phyloP scores from a whole-genome alignment of 208 protist genomes.

The Acanthamoeba sp. region DNA sequence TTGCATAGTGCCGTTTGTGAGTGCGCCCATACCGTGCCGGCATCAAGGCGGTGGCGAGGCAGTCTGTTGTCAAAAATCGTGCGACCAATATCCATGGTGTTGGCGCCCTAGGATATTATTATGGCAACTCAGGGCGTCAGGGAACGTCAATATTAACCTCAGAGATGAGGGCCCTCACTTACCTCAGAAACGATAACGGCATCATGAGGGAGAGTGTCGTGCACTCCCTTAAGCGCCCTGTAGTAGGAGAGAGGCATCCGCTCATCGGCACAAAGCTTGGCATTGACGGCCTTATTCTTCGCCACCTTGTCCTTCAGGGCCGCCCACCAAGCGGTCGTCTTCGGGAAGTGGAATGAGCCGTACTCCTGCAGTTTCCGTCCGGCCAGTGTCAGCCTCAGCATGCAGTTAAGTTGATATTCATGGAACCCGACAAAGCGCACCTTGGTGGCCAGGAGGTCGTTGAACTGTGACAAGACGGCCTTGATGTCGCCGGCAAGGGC shows the following conservation, averaged over 20 bases:
- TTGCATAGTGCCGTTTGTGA: too few species aligned
- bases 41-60: slow-evolving; percentile 79
- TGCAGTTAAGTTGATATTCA: not conserved
- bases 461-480: slow-evolving; percentile 55
- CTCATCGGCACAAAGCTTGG: slow-evolving; percentile 8
- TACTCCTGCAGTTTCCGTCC: not conserved
- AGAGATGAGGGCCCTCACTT: not conserved
- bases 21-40: slow-evolving; percentile 60
- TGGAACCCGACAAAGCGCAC: not conserved
- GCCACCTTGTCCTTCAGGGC: slow-evolving; percentile 43
- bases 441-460: slow-evolving; percentile 15
- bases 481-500: slow-evolving; percentile 57
- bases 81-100: slow-evolving; percentile 83
- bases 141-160: not conserved
- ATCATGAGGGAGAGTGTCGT: slow-evolving; percentile 51
- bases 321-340: slow-evolving; percentile 10
- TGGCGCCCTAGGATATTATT: slow-evolving; percentile 76
- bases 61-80: slow-evolving; percentile 74
- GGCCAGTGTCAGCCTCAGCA: too few species aligned
- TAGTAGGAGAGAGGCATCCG: slow-evolving; percentile 75
- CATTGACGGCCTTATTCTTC: slow-evolving; percentile 29
- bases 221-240: slow-evolving; percentile 61
- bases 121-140: not conserved
- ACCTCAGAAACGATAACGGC: slow-evolving; percentile 63
- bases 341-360: not conserved